Evolutionary conservation across 768 basidiomycete genomes (phyloP).

Genomic region (Udeniomyces megalosporus): DNA sequence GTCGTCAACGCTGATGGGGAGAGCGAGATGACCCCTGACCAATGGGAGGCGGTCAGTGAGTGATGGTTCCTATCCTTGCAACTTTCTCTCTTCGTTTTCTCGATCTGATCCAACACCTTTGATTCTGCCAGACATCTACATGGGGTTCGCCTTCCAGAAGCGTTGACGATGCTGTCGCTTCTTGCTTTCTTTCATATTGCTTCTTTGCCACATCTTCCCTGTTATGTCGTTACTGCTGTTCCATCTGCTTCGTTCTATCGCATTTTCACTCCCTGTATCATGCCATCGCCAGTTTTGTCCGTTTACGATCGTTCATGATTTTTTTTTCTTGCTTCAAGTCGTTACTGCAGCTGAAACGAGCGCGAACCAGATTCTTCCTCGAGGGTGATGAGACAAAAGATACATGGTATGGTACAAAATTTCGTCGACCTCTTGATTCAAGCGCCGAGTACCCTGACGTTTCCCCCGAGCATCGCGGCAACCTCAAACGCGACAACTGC

Average conservation of each 20-base stretch:
- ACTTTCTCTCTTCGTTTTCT: background rate
- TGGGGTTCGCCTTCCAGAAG: slow-evolving; percentile 80
- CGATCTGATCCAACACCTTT: slow-evolving; percentile 12
- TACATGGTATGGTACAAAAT: too few species aligned
- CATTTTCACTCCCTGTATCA: background rate
- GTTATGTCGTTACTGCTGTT: background rate
- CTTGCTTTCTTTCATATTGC: background rate
- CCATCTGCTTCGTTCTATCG: background rate
- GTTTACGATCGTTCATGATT: too few species aligned
- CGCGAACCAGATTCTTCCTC: too few species aligned
- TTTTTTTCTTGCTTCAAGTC: too few species aligned
- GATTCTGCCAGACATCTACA: slow-evolving; percentile 56
- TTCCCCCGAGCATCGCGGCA: background rate
- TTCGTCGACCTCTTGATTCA: too few species aligned
- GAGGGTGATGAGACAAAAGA: too few species aligned
- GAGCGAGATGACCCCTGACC: slow-evolving; percentile 82
- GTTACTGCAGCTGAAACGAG: too few species aligned
- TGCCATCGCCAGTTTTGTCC: background rate
- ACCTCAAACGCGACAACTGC: slow-evolving; percentile 5
- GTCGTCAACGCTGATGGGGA: slow-evolving; percentile 73
- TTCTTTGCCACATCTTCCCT: background rate
- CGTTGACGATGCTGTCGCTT: slow-evolving; percentile 4
- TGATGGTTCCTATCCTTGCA: slow-evolving; percentile 19
- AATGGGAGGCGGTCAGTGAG: slow-evolving; percentile 99
- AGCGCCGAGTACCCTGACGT: background rate